Percentiles rank a stretch among this genome's conserved stretches.
phyloP scores from a whole-genome alignment of 139 green algal genomes.

The Chlamydomonas eustigma region DNA sequence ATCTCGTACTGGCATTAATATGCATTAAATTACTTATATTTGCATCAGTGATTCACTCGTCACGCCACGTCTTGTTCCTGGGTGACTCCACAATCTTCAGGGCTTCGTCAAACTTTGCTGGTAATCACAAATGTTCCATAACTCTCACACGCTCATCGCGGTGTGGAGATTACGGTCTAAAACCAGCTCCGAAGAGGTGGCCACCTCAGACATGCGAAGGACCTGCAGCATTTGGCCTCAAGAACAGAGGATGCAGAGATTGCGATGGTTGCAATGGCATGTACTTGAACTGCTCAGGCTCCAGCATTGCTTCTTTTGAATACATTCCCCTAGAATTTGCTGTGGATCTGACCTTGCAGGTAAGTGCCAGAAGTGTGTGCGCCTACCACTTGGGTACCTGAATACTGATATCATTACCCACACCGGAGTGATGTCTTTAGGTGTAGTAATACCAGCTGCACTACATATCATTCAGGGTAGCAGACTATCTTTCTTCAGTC shows the following conservation, averaged over 20 bases:
- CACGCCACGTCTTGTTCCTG: neutral
- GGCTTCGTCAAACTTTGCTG: neutral
- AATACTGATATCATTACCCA: too few species aligned
- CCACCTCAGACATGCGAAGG: neutral
- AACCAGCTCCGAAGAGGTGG: neutral
- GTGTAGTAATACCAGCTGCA: too few species aligned
- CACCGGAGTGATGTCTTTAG: too few species aligned
- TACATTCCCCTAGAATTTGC: neutral
- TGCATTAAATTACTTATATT: too few species aligned
- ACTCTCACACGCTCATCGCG: neutral
- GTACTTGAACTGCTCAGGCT: neutral
- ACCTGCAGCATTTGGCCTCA: neutral
- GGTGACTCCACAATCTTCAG: neutral
- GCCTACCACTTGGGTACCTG: too few species aligned
- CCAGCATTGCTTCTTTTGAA: neutral
- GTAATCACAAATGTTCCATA: neutral
- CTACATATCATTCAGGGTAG: too few species aligned
- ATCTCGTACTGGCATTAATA: too few species aligned
- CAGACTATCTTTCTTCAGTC: too few species aligned
- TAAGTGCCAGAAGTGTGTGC: too few species aligned
- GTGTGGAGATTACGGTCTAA: neutral
- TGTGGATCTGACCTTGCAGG: neutral
- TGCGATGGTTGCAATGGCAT: neutral
- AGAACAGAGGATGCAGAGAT: neutral
- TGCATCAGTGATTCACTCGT: too few species aligned